Evolutionary conservation across 768 basidiomycete species (phyloP).

Genomic region (Myochromella boudieri): DNA sequence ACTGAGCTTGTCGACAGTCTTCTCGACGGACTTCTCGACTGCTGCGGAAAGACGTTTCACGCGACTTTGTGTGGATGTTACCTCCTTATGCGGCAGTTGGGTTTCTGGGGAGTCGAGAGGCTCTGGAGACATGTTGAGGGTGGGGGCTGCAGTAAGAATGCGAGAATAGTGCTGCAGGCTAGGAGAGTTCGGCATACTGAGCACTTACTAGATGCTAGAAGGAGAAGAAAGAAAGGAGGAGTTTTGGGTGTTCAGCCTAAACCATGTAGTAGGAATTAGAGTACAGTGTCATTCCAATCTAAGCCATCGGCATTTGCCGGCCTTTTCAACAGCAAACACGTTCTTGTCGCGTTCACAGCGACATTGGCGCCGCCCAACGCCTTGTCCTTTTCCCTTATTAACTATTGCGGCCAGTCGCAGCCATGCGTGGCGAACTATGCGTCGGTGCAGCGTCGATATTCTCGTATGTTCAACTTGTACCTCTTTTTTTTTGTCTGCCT

Average conservation of each 20-base stretch:
- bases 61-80: conserved; percentile 39
- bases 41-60: conserved; percentile 51
- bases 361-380: conserved; percentile 13
- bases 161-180: conserved; percentile 24
- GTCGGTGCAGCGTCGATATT: conserved; percentile 70
- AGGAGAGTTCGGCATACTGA: conserved; percentile 23
- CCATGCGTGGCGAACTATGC: conserved; percentile 76
- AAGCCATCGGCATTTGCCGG: conserved; percentile 18
- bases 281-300: conserved; percentile 1
- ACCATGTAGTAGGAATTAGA: too few relatives aligned
- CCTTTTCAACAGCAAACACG: conserved; percentile 22
- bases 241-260: background rate
- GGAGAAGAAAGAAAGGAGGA: conserved; percentile 5
- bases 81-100: conserved; percentile 23
- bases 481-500: too few relatives aligned
- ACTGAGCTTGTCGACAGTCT: conserved; percentile 66
- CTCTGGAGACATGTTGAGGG: conserved; percentile 32
- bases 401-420: background rate
- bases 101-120: conserved; percentile 26
- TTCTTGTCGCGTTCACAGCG: conserved; percentile 26
- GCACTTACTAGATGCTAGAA: conserved; percentile 8
- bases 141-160: conserved; percentile 21
- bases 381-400: conserved; percentile 14
- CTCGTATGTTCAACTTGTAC: conserved; percentile 52
- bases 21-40: conserved; percentile 47